Conservation (phyloP, 176 grass and related monocot species). For the Pontederia paniculata region DNA sequence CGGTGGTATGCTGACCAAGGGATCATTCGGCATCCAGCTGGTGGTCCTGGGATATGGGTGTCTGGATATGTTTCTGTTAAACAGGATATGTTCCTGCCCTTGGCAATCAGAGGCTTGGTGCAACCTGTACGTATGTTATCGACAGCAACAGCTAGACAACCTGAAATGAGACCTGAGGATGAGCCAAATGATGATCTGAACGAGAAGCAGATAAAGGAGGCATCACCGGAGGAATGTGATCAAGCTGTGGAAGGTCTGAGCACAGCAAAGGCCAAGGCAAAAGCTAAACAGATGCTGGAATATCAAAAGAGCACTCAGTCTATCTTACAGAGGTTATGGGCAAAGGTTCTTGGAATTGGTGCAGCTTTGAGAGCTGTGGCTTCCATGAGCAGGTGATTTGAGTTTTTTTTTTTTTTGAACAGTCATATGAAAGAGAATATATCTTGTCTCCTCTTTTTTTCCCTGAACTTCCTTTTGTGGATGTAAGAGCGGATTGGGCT, state of each 20-base stretch:
- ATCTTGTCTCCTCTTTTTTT: background rate
- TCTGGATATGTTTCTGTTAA: too few relatives aligned
- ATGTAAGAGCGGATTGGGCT: conserved; percentile 64
- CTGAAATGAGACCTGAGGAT: conserved; percentile 16
- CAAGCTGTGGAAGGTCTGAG: conserved; percentile 92
- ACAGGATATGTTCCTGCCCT: conserved; percentile 30
- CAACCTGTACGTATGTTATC: conserved; percentile 30
- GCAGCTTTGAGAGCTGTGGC: conserved; percentile 65
- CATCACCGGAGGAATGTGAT: conserved; percentile 82
- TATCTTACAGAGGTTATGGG: conserved; percentile 51
- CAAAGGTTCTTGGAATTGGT: conserved; percentile 71
- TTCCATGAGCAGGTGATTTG: conserved; percentile 83
- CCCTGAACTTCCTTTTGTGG: background rate
- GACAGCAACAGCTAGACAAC: conserved; percentile 34
- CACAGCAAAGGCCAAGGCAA: conserved; percentile 76
- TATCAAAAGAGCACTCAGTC: conserved; percentile 50
- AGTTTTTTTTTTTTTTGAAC: conserved; percentile 11
- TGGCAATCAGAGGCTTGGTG: conserved; percentile 48
- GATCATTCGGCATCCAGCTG: background rate
- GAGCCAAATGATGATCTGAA: conserved; percentile 49
- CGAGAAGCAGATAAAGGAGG: conserved; percentile 45
- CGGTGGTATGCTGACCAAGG: conserved; percentile 11
- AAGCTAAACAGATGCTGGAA: conserved; percentile 64
- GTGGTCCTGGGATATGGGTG: conserved; percentile 16
- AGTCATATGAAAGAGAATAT: background rate